These are phyloP conservation scores for Pythium sp. DNA, from an alignment of 352 stramenopile species.

Conservation along the genomic window DNA sequence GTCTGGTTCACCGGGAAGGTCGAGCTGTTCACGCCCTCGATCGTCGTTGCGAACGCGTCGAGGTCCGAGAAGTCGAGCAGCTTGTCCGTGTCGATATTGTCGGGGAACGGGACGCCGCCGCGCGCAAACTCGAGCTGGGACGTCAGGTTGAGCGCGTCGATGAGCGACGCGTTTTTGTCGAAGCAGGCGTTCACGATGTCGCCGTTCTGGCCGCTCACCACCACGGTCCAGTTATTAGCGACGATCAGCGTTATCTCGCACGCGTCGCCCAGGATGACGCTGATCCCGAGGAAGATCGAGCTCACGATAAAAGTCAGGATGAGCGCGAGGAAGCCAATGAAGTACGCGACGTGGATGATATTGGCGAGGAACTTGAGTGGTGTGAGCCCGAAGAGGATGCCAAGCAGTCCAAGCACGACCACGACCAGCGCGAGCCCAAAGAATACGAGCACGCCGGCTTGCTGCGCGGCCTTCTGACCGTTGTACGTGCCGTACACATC, in stretches of 20 bases:
- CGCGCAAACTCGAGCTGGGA: conserved; percentile 44
- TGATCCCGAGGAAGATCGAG: conserved; percentile 46
- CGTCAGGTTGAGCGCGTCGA: conserved; percentile 58
- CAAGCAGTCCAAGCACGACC: conserved; percentile 56
- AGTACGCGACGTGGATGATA: conserved; percentile 73
- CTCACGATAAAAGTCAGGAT: conserved; percentile 65
- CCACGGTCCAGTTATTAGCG: conserved; percentile 49
- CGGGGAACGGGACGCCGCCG: conserved; percentile 54
- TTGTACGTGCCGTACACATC: conserved; percentile 38
- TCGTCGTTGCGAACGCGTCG: conserved; percentile 29
- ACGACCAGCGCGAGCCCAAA: conserved; percentile 54
- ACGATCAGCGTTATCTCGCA: conserved; percentile 57
- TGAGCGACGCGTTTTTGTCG: conserved; percentile 45
- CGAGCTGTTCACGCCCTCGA: conserved; percentile 17
- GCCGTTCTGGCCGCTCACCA: conserved; percentile 35
- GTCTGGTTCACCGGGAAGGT: conserved; percentile 25
- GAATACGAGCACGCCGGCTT: conserved; percentile 44
- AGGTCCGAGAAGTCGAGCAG: conserved; percentile 53
- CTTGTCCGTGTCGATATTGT: conserved; percentile 19
- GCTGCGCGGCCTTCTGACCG: conserved; percentile 34
- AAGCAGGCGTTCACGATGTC: conserved; percentile 62
- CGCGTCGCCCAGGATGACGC: conserved; percentile 55
- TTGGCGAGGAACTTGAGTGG: conserved; percentile 56
- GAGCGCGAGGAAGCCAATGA: conserved; percentile 64
- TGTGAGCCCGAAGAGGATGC: conserved; percentile 63